Conservation (phyloP, 805 yeast species). For the Torulaspora indica region DNA sequence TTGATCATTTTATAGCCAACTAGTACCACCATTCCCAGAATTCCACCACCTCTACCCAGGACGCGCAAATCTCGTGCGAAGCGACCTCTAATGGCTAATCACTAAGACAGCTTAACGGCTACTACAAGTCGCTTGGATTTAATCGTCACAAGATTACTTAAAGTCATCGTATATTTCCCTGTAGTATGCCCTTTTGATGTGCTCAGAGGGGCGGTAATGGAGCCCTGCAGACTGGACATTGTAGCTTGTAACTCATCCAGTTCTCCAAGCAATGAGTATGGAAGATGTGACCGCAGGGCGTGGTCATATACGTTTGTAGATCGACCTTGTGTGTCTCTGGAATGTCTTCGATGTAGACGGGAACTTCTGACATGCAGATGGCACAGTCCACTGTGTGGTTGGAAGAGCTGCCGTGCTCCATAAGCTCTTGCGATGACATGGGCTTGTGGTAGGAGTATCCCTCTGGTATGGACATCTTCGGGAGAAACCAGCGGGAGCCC, state of each 20-base stretch:
- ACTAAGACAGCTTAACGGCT: not conserved
- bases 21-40: slow-evolving; percentile 11
- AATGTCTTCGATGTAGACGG: slow-evolving; percentile 31
- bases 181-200: not conserved
- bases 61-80: slow-evolving; percentile 15
- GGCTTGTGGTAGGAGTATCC: slow-evolving; percentile 71
- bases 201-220: slow-evolving; percentile 72
- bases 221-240: slow-evolving; percentile 89
- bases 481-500: slow-evolving; percentile 83
- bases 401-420: slow-evolving; percentile 36
- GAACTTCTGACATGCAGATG: slow-evolving; percentile 79
- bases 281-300: slow-evolving; percentile 89
- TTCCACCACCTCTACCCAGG: slow-evolving; percentile 9
- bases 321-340: slow-evolving; percentile 38
- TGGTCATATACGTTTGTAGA: slow-evolving; percentile 60
- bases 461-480: slow-evolving; percentile 67
- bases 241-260: slow-evolving; percentile 91
- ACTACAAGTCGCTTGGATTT: not conserved
- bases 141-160: not conserved
- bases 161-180: not conserved
- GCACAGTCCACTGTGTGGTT: slow-evolving; percentile 69
- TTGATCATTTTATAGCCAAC: slow-evolving; percentile 4
- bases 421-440: slow-evolving; percentile 26
- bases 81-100: slow-evolving; percentile 8
- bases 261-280: slow-evolving; percentile 83